phyloP scores from a whole-genome alignment of 305 asterid genomes.

The Petunia hybrid region DNA sequence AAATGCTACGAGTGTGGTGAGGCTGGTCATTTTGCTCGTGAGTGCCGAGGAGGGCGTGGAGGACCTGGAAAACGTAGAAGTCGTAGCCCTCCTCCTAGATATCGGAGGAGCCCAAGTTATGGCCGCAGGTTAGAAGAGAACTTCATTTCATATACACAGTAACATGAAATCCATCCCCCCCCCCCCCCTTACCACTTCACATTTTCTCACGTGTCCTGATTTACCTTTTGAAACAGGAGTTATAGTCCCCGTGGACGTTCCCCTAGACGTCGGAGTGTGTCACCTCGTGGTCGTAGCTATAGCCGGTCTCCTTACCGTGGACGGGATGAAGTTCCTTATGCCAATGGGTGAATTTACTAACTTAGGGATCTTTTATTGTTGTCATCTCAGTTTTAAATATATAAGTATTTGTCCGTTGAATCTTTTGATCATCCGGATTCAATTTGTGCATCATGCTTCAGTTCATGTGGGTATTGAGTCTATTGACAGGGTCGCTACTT shows the following conservation, averaged over 20 bases:
- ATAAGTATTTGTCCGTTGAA: neutral
- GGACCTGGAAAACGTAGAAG: constrained; percentile 92
- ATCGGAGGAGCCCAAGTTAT: constrained; percentile 94
- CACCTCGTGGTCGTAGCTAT: constrained; percentile 76
- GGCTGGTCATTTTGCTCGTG: constrained; percentile 99
- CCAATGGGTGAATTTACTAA: constrained; percentile 68
- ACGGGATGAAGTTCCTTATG: constrained; percentile 77
- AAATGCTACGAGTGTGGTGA: constrained; percentile 98
- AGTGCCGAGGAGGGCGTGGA: constrained; percentile 69
- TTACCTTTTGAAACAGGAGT: constrained; percentile 58
- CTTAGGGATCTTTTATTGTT: constrained; percentile 9
- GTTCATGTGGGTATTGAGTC: neutral
- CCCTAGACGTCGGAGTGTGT: constrained; percentile 88
- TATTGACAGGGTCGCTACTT: neutral
- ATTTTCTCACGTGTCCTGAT: neutral
- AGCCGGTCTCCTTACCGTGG: constrained; percentile 91
- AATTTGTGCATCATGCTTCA: neutral
- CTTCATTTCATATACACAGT: neutral
- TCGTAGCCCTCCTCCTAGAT: constrained; percentile 82
- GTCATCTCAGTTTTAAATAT: neutral
- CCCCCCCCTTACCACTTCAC: neutral
- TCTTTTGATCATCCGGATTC: neutral
- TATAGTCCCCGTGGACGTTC: constrained; percentile 89
- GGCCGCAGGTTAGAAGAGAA: constrained; percentile 73
- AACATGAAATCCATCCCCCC: neutral